Percentiles rank a stretch among this genome's conserved stretches.
phyloP scores from a whole-genome alignment of 768 basidiomycete genomes.

The Trametes maxima region DNA sequence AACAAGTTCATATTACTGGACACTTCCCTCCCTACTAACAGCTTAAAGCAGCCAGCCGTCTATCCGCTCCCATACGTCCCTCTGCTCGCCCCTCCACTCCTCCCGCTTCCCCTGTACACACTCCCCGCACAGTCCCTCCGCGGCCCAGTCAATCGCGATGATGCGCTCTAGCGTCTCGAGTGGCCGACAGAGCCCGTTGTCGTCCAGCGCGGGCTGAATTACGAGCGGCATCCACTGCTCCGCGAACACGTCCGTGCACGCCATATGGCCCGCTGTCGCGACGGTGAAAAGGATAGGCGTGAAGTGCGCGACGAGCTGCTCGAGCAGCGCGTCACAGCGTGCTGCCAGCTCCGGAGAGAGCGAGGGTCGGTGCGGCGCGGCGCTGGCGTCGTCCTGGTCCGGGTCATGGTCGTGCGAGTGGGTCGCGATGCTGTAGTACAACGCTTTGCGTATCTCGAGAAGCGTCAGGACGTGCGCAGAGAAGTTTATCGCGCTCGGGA shows the following conservation, averaged over 20 bases:
- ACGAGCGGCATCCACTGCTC: slow-evolving; percentile 73
- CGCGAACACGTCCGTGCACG: slow-evolving; percentile 71
- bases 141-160: slow-evolving; percentile 57
- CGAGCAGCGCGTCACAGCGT: slow-evolving; percentile 34
- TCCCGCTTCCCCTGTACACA: slow-evolving; percentile 61
- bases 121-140: slow-evolving; percentile 56
- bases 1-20: too few relatives aligned
- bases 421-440: slow-evolving; percentile 67
- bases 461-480: background rate
- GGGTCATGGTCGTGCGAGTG: slow-evolving; percentile 50
- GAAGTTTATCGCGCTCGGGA: too few relatives aligned
- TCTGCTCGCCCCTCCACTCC: slow-evolving; percentile 69
- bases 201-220: slow-evolving; percentile 64
- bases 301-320: slow-evolving; percentile 60
- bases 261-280: slow-evolving; percentile 69
- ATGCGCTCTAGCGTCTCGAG: slow-evolving; percentile 69
- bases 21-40: too few relatives aligned
- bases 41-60: slow-evolving; percentile 54
- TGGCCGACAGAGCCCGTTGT: slow-evolving; percentile 67
- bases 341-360: slow-evolving; percentile 31
- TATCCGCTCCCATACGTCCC: slow-evolving; percentile 59
- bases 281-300: slow-evolving; percentile 75
- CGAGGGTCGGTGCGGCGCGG: background rate
- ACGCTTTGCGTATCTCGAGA: slow-evolving; percentile 58
- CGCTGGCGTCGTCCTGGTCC: slow-evolving; percentile 23